phyloP scores from a whole-genome alignment of 1,284 basidiomycete genomes.

The Erythrobasidium hasegawianum region DNA sequence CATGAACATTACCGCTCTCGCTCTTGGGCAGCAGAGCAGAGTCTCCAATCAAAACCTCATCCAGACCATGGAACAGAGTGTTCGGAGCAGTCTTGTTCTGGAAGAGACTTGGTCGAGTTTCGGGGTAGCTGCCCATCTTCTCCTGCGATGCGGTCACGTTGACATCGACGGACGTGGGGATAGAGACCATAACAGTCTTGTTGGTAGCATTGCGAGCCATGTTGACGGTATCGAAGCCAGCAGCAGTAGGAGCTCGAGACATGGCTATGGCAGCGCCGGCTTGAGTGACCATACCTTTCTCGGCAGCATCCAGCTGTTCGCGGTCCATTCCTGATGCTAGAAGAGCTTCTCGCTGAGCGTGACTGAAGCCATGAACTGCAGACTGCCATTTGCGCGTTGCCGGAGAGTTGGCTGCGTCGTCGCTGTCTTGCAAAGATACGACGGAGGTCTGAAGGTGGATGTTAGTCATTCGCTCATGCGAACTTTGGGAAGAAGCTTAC shows the following conservation, averaged over 20 bases:
- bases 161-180: background rate
- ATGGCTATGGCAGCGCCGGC: background rate
- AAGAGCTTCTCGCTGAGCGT: background rate
- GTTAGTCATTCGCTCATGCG: too few species aligned
- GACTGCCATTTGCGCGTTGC: constrained; percentile 1
- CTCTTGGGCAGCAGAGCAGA: constrained; percentile 1
- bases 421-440: background rate
- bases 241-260: background rate
- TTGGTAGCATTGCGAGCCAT: background rate
- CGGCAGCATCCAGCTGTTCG: background rate
- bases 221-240: background rate
- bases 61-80: background rate
- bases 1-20: constrained; percentile 2
- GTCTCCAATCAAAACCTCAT: background rate
- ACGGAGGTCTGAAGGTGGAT: constrained; percentile 2
- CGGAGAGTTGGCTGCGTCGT: background rate
- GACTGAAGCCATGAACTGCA: background rate
- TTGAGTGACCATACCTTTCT: constrained; percentile 2
- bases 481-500: constrained; percentile 1
- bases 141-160: background rate
- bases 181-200: background rate
- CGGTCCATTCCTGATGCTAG: constrained; percentile 5
- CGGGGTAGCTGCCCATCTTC: background rate
- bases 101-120: too few species aligned
- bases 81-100: background rate